phyloP scores from a whole-genome alignment of 257 asterid species.

The Agastache rugosa region DNA sequence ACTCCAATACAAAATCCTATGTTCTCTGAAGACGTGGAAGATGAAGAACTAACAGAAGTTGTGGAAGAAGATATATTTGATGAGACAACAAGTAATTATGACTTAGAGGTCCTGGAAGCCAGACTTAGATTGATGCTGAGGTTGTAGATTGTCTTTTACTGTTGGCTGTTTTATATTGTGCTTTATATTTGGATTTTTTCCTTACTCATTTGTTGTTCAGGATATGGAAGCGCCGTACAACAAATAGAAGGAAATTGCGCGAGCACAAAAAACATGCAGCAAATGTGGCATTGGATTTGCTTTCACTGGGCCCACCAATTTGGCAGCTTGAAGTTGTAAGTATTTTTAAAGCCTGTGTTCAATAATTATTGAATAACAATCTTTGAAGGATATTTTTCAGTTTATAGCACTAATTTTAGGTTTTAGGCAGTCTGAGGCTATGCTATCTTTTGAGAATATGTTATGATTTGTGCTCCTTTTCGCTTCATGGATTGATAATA shows the following conservation, averaged over 20 bases:
- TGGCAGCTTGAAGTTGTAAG: constrained; percentile 68
- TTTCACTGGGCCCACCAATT: constrained; percentile 81
- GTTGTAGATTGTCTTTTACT: constrained; percentile 44
- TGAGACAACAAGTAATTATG: constrained; percentile 54
- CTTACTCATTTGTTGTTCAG: constrained; percentile 51
- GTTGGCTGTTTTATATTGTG: constrained; percentile 29
- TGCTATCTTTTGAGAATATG: not conserved
- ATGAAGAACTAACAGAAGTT: constrained; percentile 49
- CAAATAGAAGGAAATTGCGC: constrained; percentile 72
- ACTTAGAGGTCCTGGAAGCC: constrained; percentile 76
- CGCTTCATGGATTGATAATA: not conserved
- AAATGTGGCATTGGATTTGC: constrained; percentile 71
- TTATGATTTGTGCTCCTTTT: not conserved
- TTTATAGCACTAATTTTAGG: not conserved
- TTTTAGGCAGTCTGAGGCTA: not conserved
- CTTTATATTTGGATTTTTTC: constrained; percentile 26
- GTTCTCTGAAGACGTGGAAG: constrained; percentile 47
- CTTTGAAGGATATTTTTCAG: constrained; percentile 13
- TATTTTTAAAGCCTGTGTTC: constrained; percentile 33
- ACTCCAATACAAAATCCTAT: constrained; percentile 44
- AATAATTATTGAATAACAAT: constrained; percentile 4
- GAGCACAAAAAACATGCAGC: constrained; percentile 71
- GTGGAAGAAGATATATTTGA: constrained; percentile 56
- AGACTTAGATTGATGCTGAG: constrained; percentile 84
- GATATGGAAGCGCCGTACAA: constrained; percentile 81